phyloP scores from a whole-genome alignment of 2,329 filamentous ascomycete species.

The Arthroderma sp. region DNA sequence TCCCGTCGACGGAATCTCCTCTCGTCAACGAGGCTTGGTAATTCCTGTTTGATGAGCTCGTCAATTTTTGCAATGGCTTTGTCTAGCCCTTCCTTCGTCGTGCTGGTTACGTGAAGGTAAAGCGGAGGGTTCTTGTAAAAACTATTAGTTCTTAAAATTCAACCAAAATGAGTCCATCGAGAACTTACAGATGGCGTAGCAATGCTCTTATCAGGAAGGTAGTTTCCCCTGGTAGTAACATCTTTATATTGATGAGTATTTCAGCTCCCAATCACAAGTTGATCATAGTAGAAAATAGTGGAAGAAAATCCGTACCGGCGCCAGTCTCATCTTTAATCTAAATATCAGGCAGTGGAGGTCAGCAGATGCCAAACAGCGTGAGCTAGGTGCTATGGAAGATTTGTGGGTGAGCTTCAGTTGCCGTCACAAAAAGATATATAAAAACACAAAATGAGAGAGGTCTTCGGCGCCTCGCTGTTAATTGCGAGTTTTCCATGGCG shows the following conservation, averaged over 20 bases:
- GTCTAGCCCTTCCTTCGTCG: conserved; percentile 80
- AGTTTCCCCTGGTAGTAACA: conserved; percentile 94
- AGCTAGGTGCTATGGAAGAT: conserved; percentile 45
- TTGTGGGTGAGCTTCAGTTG: conserved; percentile 53
- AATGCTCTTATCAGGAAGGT: conserved; percentile 96
- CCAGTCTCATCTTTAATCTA: conserved; percentile 99
- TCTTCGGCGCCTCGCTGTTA: too few relatives aligned
- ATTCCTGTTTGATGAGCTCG: conserved; percentile 88
- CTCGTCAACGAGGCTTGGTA: conserved; percentile 91
- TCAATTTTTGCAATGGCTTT: conserved; percentile 78
- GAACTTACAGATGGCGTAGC: conserved; percentile 72
- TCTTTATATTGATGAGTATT: conserved; percentile 63
- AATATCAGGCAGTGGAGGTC: conserved; percentile 72
- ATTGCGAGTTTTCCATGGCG: conserved; percentile 17
- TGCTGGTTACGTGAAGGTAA: conserved; percentile 91
- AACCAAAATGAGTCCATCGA: background rate
- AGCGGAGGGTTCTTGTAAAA: conserved; percentile 66
- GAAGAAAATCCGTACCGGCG: conserved; percentile 73
- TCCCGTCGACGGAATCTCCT: conserved; percentile 78
- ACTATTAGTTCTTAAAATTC: conserved; percentile 1
- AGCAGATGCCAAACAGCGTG: conserved; percentile 79
- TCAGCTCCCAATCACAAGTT: conserved; percentile 24
- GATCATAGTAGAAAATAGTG: conserved; percentile 31
- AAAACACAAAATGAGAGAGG: conserved; percentile 3
- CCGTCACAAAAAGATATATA: conserved; percentile 30